Percentiles rank a stretch among this genome's conserved stretches.
Conservation (phyloP, 257 asterid species). For the Gynochthodes officinalis region DNA sequence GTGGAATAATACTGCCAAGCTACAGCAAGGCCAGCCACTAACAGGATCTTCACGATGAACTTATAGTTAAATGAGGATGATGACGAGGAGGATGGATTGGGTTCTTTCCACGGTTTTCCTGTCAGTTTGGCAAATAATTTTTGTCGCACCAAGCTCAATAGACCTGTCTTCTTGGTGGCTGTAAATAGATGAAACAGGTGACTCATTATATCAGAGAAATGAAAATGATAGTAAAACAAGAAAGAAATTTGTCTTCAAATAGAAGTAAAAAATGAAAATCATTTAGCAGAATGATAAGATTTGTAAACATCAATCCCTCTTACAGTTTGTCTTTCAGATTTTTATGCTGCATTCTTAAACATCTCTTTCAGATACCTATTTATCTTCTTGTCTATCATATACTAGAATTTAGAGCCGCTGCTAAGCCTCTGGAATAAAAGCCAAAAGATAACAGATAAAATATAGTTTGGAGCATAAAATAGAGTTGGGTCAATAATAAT, state of each 20-base stretch:
- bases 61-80: conserved; percentile 42
- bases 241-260: not conserved
- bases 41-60: conserved; percentile 51
- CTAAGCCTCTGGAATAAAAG: too few species aligned
- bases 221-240: not conserved
- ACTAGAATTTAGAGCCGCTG: too few species aligned
- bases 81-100: conserved; percentile 32
- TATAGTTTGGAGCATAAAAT: not conserved
- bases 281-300: not conserved
- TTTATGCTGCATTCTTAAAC: not conserved
- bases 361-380: not conserved
- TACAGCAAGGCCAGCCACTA: conserved; percentile 62
- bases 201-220: not conserved
- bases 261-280: not conserved
- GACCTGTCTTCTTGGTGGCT: conserved; percentile 49
- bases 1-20: conserved; percentile 71
- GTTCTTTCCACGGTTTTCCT: conserved; percentile 56
- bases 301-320: not conserved
- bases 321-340: not conserved
- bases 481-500: not conserved
- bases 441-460: not conserved
- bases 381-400: too few species aligned
- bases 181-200: conserved; percentile 14
- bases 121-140: conserved; percentile 55
- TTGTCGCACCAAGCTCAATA: conserved; percentile 43